These are phyloP conservation scores for Corylus heterophylla DNA, from an alignment of 306 rosid species.

Conservation along the genomic window DNA sequence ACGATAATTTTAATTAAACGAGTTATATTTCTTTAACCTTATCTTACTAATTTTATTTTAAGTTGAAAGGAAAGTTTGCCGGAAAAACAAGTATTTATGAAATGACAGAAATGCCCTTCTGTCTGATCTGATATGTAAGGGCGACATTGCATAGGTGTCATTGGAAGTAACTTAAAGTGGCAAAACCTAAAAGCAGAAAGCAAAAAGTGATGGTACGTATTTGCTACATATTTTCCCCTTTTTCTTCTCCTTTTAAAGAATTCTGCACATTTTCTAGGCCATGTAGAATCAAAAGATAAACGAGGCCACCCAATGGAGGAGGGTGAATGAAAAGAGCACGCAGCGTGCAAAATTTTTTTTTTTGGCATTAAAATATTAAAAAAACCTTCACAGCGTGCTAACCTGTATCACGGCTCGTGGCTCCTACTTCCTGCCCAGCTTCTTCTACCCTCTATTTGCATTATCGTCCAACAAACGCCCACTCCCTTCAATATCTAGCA, in stretches of 20 bases:
- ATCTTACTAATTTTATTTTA: too few species aligned
- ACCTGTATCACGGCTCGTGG: too few species aligned
- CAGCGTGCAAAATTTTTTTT: too few species aligned
- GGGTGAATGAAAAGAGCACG: too few species aligned
- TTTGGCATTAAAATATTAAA: too few species aligned
- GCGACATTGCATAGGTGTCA: constrained; percentile 15
- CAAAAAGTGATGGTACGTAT: background rate
- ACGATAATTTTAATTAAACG: too few species aligned
- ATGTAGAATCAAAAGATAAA: background rate
- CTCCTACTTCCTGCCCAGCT: background rate
- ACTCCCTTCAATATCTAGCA: background rate
- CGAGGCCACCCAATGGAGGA: background rate
- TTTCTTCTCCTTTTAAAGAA: background rate
- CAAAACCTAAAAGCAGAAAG: constrained; percentile 1
- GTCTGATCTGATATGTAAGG: background rate
- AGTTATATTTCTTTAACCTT: too few species aligned
- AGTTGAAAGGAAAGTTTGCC: too few species aligned
- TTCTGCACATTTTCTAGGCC: background rate
- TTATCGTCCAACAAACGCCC: background rate
- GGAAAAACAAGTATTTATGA: too few species aligned
- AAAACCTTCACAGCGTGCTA: too few species aligned
- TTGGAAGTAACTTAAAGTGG: background rate
- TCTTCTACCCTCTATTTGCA: background rate
- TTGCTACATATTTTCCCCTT: background rate
- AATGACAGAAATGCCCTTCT: background rate